Base-by-base conservation (phyloP, 2,329 filamentous ascomycete genomes). In the Diaporthe sp. region DNA sequence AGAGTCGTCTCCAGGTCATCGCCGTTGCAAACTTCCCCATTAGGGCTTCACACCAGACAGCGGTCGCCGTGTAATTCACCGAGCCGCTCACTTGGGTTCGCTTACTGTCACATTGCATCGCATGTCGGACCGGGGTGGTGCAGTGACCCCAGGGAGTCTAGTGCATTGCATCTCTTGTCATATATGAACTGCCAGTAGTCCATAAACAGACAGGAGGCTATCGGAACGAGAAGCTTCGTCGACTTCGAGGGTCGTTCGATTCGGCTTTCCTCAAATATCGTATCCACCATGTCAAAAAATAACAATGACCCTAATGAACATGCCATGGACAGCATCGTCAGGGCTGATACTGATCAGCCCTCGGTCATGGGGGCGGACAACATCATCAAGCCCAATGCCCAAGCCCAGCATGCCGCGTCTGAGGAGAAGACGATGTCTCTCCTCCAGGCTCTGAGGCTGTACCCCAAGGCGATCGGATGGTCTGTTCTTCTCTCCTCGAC, bases 391-490 rank as follows among this genome's bases (percentile, higher is more conserved):
- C 65, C 65, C 9, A 70, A 70, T 55, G 34, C 15, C 1, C 31
- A 39, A 10, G 65, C 65, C 4, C 65, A 70, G 25, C 34, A 70
- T 42, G 65, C 65, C 9, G 65, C 65, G n/a, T 28, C 46, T 10
- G 49, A 91, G 82, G 91, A 93, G 83, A 92, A 91, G 79, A 88
- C 86, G 12, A 95, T 95, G 93, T 93, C 89, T 61, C 86, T 98
- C 75, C 82, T 90, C 82, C 91, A 98, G 86, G 95, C 94, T 77
- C 88, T 98, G 82, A 91, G 88, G 81, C 88, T 97, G 37, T 98
- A 98, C 81, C 95, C 95, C 75, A 96, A 97, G 86, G 95, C 95
- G n/a, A 92, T 97, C 74, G 90, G 87, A 28, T 98, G 95, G 94
- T 95, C 92, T 79, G 81, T 98, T 65, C 87, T 97, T 75, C 96